phyloP scores from a whole-genome alignment of 78 protist genomes.

The Mastigamoeba balamuthi region DNA sequence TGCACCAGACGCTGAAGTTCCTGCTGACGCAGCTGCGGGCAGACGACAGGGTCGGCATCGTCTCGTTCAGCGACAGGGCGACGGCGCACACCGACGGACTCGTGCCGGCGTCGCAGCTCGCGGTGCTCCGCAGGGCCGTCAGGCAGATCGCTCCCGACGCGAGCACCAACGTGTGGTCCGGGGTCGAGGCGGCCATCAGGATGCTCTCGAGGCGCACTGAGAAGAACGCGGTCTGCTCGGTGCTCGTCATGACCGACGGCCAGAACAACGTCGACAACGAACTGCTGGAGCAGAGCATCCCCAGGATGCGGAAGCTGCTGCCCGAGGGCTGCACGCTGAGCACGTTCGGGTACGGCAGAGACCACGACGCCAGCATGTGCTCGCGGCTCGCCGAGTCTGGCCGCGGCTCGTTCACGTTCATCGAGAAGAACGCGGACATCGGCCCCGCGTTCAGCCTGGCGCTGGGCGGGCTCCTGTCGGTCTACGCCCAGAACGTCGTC shows the following conservation, averaged over 20 bases:
- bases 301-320: no score
- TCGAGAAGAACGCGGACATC: background rate
- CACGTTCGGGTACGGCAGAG: background rate
- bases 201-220: background rate
- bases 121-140: background rate
- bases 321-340: background rate
- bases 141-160: background rate
- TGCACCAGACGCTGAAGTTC: background rate
- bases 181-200: background rate
- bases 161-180: background rate
- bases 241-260: background rate
- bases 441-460: background rate
- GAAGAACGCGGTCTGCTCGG: background rate
- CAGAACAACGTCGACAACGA: no score
- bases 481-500: background rate
- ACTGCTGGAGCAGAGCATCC: no score
- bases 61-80: background rate
- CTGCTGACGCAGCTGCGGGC: background rate
- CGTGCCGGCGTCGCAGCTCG: background rate
- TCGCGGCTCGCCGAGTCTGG: background rate
- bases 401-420: background rate
- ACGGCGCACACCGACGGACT: background rate
- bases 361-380: background rate
- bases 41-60: background rate
- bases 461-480: background rate